phyloP scores from a whole-genome alignment of 2,329 filamentous ascomycete genomes.

The Gliomastix tumulicola region DNA sequence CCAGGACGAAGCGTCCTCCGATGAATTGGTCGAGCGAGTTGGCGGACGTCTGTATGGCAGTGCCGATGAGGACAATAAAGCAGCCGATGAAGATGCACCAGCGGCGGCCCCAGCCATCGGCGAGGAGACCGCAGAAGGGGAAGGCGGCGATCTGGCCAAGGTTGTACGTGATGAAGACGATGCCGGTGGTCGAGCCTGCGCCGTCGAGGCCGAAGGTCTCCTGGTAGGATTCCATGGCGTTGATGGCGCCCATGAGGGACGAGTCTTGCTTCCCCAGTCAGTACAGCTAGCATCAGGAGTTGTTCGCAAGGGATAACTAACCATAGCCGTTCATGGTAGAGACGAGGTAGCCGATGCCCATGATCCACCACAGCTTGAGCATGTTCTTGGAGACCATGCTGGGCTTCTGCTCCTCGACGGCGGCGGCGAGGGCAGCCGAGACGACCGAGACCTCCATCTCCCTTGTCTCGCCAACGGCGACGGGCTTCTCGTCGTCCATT shows the following conservation, averaged over 20 bases:
- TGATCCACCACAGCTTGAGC: slow-evolving; percentile 19
- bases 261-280: too few species aligned
- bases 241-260: slow-evolving; percentile 24
- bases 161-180: slow-evolving; percentile 38
- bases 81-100: slow-evolving; percentile 48
- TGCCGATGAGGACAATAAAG: slow-evolving; percentile 34
- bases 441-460: slow-evolving; percentile 2
- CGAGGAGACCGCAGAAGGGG: slow-evolving; percentile 2
- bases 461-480: not conserved
- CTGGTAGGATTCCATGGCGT: slow-evolving; percentile 39
- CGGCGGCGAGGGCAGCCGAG: slow-evolving; percentile 5
- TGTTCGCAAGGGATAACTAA: too few species aligned
- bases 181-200: slow-evolving; percentile 34
- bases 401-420: slow-evolving; percentile 7
- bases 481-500: not conserved
- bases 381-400: slow-evolving; percentile 15
- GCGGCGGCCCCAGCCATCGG: slow-evolving; percentile 34
- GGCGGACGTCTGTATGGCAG: slow-evolving; percentile 15
- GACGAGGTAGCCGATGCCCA: slow-evolving; percentile 15
- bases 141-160: slow-evolving; percentile 36
- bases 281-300: too few species aligned
- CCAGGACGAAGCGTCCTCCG: slow-evolving; percentile 43
- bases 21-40: slow-evolving; percentile 44
- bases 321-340: slow-evolving; percentile 21
- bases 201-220: slow-evolving; percentile 33